Conservation (phyloP, 225 moss, liverwort and hornwort genomes). For the Ulota crispa region DNA sequence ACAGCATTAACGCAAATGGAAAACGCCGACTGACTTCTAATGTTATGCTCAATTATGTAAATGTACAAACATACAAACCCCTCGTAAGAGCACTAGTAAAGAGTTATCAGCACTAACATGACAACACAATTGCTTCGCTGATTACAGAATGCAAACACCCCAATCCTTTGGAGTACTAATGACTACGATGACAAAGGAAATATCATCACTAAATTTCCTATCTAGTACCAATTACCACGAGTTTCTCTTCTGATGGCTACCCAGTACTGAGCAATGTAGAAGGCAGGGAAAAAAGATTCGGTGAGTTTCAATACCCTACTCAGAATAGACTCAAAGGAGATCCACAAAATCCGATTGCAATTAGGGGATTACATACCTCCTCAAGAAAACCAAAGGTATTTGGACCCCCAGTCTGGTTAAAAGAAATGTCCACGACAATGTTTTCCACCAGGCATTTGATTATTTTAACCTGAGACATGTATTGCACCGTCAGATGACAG, state of each 20-base stretch:
- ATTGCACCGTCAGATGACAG: constrained; percentile 18
- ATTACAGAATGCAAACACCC: neutral
- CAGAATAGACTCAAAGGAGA: neutral
- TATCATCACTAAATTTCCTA: neutral
- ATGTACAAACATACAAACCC: neutral
- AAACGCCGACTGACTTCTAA: neutral
- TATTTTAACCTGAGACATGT: constrained; percentile 70
- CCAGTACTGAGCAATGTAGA: neutral
- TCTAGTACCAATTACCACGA: neutral
- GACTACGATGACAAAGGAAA: neutral
- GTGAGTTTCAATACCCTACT: neutral
- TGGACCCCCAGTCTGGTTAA: constrained; percentile 80
- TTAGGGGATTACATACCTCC: constrained; percentile 46
- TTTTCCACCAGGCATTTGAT: constrained; percentile 90
- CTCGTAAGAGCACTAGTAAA: neutral
- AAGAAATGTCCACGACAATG: constrained; percentile 90
- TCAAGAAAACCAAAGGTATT: constrained; percentile 87
- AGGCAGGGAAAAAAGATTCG: neutral
- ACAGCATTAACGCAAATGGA: constrained; percentile 1
- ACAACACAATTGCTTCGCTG: neutral
- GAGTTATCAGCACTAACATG: neutral
- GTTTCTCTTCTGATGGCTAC: neutral
- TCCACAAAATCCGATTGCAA: neutral
- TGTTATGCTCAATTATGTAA: neutral
- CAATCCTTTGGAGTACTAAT: neutral